A percentile compares a stretch with the other conserved stretches of the same genome.
Evolutionary conservation across 352 stramenopile species (phyloP).

Genomic region (Globisporangium alternatum): DNA sequence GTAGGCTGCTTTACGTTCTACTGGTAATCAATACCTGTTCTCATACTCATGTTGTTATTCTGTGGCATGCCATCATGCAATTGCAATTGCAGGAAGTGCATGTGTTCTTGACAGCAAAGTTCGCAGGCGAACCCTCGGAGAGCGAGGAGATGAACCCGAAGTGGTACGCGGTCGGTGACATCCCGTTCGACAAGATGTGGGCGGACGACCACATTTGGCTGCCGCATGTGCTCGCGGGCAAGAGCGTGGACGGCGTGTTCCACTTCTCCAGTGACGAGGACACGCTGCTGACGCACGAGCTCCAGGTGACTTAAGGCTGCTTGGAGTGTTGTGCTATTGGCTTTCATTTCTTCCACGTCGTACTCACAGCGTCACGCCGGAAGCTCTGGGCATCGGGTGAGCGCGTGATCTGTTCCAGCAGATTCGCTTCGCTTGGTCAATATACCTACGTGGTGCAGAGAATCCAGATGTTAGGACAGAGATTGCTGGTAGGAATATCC

Average conservation of each 20-base stretch:
- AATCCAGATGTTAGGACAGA: no score
- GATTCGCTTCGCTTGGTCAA: no score
- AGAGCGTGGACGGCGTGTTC: conserved; percentile 67
- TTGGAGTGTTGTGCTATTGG: no score
- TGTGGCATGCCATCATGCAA: neutral
- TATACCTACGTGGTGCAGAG: no score
- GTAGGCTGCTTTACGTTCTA: neutral
- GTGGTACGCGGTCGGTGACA: conserved; percentile 61
- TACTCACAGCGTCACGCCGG: no score
- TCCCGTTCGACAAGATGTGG: conserved; percentile 89
- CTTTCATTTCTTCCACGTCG: no score
- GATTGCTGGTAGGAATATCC: no score
- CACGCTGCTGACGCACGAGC: conserved; percentile 55
- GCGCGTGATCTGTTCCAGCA: no score
- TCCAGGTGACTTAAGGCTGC: conserved; percentile 22
- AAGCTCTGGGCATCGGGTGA: no score
- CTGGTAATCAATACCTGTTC: neutral
- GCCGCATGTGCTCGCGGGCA: conserved; percentile 66
- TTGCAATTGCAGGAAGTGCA: conserved; percentile 59
- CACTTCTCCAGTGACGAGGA: conserved; percentile 68
- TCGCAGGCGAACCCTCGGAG: conserved; percentile 68
- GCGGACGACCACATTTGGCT: conserved; percentile 82
- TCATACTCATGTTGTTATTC: neutral
- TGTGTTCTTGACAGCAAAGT: conserved; percentile 69
- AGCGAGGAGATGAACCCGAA: conserved; percentile 88